Evolutionary conservation across 2,329 filamentous ascomycete genomes (phyloP).

Genomic region (Phaeophleospora eucalypticola): DNA sequence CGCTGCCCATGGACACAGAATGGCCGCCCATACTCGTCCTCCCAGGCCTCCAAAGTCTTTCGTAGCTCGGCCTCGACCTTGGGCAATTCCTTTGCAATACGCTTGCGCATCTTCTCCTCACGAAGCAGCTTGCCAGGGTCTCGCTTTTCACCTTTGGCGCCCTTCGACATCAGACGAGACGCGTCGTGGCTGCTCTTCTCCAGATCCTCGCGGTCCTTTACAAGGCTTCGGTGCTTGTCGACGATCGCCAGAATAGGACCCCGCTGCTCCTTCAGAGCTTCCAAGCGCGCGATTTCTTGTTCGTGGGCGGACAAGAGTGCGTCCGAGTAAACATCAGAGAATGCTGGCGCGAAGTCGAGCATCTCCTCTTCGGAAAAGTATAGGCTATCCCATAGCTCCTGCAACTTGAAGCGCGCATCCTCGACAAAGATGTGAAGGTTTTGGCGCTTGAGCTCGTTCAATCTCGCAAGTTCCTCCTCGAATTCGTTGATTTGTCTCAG

Average conservation of each 20-base stretch:
- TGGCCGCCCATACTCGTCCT: slow-evolving; percentile 87
- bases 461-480: slow-evolving; percentile 77
- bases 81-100: slow-evolving; percentile 91
- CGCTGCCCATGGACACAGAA: slow-evolving; percentile 91
- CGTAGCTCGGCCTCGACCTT: slow-evolving; percentile 83
- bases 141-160: slow-evolving; percentile 87
- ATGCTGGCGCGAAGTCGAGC: slow-evolving; percentile 95
- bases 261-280: slow-evolving; percentile 79
- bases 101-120: slow-evolving; percentile 98
- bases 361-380: slow-evolving; percentile 98
- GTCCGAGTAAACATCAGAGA: slow-evolving; percentile 88
- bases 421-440: slow-evolving; percentile 96
- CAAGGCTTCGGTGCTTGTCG: slow-evolving; percentile 74
- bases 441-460: slow-evolving; percentile 91
- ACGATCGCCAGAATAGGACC: slow-evolving; percentile 77
- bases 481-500: slow-evolving; percentile 92
- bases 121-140: slow-evolving; percentile 90
- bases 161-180: slow-evolving; percentile 84
- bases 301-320: slow-evolving; percentile 93
- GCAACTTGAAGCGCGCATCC: slow-evolving; percentile 82
- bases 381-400: slow-evolving; percentile 90
- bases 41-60: slow-evolving; percentile 78
- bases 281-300: slow-evolving; percentile 77
- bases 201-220: slow-evolving; percentile 82
- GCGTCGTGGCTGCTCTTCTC: slow-evolving; percentile 91